Evolutionary conservation across 2,329 filamentous ascomycete species (phyloP).

Genomic region (Colletotrichum orbiculare): DNA sequence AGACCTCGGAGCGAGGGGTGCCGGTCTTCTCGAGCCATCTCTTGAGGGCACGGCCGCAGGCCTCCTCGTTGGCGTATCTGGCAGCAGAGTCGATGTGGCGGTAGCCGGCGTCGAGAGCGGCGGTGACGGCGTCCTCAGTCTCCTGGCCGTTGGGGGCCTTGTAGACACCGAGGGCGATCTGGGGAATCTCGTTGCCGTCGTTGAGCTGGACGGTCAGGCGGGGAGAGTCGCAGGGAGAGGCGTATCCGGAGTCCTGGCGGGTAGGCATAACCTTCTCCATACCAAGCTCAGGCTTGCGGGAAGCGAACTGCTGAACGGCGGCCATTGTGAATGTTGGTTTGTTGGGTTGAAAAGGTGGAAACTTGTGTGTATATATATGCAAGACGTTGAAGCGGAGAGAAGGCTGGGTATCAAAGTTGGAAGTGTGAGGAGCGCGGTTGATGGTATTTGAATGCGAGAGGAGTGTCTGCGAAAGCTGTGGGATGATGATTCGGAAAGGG

Average conservation of each 20-base stretch:
- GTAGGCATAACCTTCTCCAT: constrained; percentile 35
- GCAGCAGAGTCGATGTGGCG: constrained; percentile 63
- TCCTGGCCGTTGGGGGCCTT: constrained; percentile 59
- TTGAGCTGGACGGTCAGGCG: constrained; percentile 46
- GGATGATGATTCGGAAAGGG: constrained; percentile 10
- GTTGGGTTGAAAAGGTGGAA: not conserved
- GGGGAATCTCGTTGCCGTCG: constrained; percentile 49
- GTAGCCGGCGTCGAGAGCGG: constrained; percentile 60
- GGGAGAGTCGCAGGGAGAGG: constrained; percentile 35
- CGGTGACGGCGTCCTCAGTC: constrained; percentile 46
- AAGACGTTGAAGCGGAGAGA: not conserved
- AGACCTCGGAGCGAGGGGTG: constrained; percentile 48
- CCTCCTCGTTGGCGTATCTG: constrained; percentile 50
- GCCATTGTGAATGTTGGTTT: constrained; percentile 27
- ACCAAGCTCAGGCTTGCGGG: constrained; percentile 34
- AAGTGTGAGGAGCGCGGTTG: not conserved
- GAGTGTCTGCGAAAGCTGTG: constrained; percentile 7
- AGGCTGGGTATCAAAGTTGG: constrained; percentile 7
- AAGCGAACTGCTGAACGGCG: constrained; percentile 30
- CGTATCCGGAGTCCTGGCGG: constrained; percentile 35
- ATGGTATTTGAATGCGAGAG: constrained; percentile 14
- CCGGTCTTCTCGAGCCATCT: constrained; percentile 42
- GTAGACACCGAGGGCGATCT: constrained; percentile 67
- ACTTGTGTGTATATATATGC: not conserved
- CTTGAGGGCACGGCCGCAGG: constrained; percentile 62